Evolutionary conservation across 345 rosid species (phyloP), one percentile per base, ranked within the genome.

Genomic region (Eucalyptus cloeziana): DNA sequence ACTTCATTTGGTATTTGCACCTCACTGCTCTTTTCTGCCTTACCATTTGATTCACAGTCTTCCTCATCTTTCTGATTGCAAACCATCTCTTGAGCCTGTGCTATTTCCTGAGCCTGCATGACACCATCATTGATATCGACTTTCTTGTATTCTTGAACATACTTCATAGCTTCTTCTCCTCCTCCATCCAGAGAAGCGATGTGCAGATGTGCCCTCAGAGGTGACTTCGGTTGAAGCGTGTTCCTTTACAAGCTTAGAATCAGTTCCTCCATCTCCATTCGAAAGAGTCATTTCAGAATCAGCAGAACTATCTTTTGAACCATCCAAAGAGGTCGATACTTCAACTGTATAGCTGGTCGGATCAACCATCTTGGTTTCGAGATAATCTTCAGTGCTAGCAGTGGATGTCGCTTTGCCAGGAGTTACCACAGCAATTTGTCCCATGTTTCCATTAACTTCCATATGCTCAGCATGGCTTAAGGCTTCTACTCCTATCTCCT

Each of bases 321-420:
- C 91, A 52, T 91, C 92, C 47, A 89, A 85, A 49, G 94, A 90
- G 90, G 93, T 94, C 3, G 94, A 93, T n/a, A 91, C 81, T 86
- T 94, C 94, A 87, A 91, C 51, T 30, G 88, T 79, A 88, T 89
- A 93, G 90, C 95, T 94, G 64, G 96, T 93, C 37, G 96, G 95
- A 93, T 96, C 96, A 19, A 95, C 95, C 90, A 93, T 93, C 92
- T 96, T 95, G 86, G 96, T 95, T 86, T 94, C 96, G 83, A 93
- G 96, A 92, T 88, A 94, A 88, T 96, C 96, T 47, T 94, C 96
- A 30, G 95, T 88, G 87, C 95, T 94, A 81, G 94, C 92, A 52
- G 93, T 91, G 81, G 96, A 95, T 86, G 94, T 87, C 45, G 92
- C 95, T 80, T 83, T 71, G 14, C 87, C 92, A 27, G 93, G 47